Evolutionary conservation across 345 rosid species (phyloP), one percentile per base, ranked within the genome.

Genomic region (Citrus mangshanensis): DNA sequence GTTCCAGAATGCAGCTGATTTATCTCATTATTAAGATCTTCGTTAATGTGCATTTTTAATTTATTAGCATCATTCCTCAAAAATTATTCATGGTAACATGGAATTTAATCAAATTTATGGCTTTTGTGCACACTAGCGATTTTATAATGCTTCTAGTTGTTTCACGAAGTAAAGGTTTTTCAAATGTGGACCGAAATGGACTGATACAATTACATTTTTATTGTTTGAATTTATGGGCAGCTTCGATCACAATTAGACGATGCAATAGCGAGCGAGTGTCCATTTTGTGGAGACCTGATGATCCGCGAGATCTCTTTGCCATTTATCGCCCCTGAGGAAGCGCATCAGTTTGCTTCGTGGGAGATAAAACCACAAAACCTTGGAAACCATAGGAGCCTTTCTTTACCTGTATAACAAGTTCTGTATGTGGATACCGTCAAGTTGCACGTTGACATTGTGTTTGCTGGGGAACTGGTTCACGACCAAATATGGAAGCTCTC

Each of bases 231-330:
- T 22, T 13, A 73, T 78, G 73, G 77, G 66, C 97, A 96, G 98
- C 97, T 94, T 56, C 94, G 97, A 21, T 87, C 97, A 72, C 93
- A 93, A 84, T 80, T 96, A 79, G 99, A 96, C 34, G 98, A 93
- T 85, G 99, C 97, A 82, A 89, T 94, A 76, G 98, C 98, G 37
- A 87, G 93, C 7, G 97, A 96, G 82, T 94, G 99, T 78, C 98
- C 99, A 3, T 96, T 94, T 77, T 96, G 99, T 72, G 97, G 98
- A 10, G 99, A 94, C 37, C 81, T 96, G 86, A 94, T 96, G 96
- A 93, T 96, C 84, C 78, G 85, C 25, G 97, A 96, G 85, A 92
- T 96, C 81, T 83, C 87, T 64, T 80, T 88, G 77, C 92, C 98
- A 63, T 96, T 94, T 77, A 84, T 96, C 58, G 81, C 83, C 46